These are phyloP conservation scores for Xylariaceae sp. DNA, from an alignment of 2,329 filamentous ascomycete species.

Conservation along the genomic window DNA sequence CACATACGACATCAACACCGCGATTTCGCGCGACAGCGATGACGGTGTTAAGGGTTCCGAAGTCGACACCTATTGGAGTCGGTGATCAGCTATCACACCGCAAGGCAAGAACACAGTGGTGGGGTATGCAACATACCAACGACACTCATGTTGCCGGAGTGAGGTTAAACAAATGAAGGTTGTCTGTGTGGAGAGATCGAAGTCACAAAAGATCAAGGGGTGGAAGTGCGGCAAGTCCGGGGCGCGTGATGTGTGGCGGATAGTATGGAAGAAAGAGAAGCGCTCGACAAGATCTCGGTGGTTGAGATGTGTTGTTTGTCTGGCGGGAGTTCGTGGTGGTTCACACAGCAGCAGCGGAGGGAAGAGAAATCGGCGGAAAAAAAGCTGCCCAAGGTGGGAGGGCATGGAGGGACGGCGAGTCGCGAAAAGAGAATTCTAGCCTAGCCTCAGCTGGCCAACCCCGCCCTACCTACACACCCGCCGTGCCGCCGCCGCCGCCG, in stretches of 20 bases:
- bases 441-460: constrained; percentile 17
- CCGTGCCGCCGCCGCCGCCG: constrained; percentile 2
- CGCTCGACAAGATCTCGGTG: too few species aligned
- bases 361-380: constrained; percentile 10
- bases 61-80: constrained; percentile 67
- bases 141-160: constrained; percentile 47
- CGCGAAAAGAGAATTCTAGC: constrained; percentile 3
- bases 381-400: constrained; percentile 23
- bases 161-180: constrained; percentile 13
- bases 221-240: too few species aligned
- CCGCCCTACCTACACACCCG: constrained; percentile 20
- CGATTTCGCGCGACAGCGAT: constrained; percentile 97
- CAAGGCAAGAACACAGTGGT: neutral
- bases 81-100: constrained; percentile 2
- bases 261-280: too few species aligned
- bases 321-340: neutral
- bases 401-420: too few species aligned
- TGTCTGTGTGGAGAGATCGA: constrained; percentile 3
- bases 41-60: constrained; percentile 94
- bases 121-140: constrained; percentile 38
- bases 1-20: constrained; percentile 95
- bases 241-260: too few species aligned
- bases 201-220: too few species aligned
- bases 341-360: neutral
- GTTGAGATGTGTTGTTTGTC: constrained; percentile 1